These are phyloP conservation scores for Pyrenophora seminiperda DNA, from an alignment of 2,329 filamentous ascomycete genomes.

Conservation along the genomic window DNA sequence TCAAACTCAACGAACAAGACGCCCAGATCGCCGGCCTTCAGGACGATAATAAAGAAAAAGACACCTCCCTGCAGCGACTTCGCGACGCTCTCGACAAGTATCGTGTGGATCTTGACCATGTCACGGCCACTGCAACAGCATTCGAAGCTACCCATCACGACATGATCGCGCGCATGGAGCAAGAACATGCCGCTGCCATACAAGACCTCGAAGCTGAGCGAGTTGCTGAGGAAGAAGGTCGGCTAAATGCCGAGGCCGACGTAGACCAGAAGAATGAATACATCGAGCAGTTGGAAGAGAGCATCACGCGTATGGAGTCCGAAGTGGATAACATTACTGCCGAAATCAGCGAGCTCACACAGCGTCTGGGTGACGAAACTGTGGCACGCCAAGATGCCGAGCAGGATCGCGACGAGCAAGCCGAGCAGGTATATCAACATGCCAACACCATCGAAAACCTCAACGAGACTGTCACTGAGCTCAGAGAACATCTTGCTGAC, in stretches of 20 bases:
- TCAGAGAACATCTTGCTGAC: constrained; percentile 47
- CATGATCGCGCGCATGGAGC: constrained; percentile 47
- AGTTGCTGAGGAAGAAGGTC: constrained; percentile 45
- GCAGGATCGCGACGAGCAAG: constrained; percentile 46
- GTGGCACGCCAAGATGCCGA: constrained; percentile 43
- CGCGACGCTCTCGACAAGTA: constrained; percentile 48
- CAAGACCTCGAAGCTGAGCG: constrained; percentile 47
- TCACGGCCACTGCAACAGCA: constrained; percentile 45
- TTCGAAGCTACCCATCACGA: constrained; percentile 50
- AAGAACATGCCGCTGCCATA: constrained; percentile 46
- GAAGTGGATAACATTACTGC: constrained; percentile 42
- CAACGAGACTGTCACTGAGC: constrained; percentile 43
- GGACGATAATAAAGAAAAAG: constrained; percentile 41
- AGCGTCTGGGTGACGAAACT: constrained; percentile 44
- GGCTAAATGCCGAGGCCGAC: constrained; percentile 48
- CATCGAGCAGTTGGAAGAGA: constrained; percentile 49
- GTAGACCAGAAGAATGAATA: constrained; percentile 45
- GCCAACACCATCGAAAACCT: constrained; percentile 42
- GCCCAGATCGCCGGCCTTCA: constrained; percentile 35
- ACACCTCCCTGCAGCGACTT: constrained; percentile 46
- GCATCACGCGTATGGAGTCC: constrained; percentile 45
- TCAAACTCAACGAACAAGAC: constrained; percentile 40
- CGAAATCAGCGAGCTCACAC: constrained; percentile 42
- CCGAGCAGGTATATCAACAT: constrained; percentile 42
- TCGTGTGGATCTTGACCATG: constrained; percentile 45